phyloP scores from a whole-genome alignment of 257 asterid species.

The Plectranthus barbatus region DNA sequence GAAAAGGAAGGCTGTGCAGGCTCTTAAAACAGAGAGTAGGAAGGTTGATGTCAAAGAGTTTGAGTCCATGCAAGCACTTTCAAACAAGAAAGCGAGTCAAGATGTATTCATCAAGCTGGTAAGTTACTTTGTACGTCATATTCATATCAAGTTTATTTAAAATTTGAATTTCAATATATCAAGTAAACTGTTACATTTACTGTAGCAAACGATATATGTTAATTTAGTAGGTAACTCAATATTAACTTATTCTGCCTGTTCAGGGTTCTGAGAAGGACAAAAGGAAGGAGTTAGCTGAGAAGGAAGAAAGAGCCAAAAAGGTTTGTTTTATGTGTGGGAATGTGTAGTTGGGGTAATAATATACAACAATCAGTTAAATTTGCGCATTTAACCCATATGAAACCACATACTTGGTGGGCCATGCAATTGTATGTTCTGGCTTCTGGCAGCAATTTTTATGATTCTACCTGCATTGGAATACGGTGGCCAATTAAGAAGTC shows the following conservation, averaged over 20 bases:
- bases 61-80: conserved; percentile 71
- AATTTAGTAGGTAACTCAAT: neutral
- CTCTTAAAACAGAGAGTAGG: conserved; percentile 71
- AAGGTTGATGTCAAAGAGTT: conserved; percentile 72
- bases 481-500: neutral
- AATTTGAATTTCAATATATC: neutral
- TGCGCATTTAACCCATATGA: too few relatives aligned
- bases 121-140: neutral
- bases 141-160: neutral
- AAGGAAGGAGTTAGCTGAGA: conserved; percentile 67
- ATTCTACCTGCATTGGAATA: neutral
- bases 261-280: conserved; percentile 80
- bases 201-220: neutral
- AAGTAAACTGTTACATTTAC: neutral
- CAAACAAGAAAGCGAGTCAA: conserved; percentile 62
- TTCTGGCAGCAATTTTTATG: neutral
- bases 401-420: neutral
- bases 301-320: conserved; percentile 81
- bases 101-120: conserved; percentile 83
- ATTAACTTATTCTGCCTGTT: neutral
- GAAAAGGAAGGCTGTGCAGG: conserved; percentile 65
- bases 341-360: too few relatives aligned
- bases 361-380: too few relatives aligned
- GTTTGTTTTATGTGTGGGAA: conserved; percentile 20
- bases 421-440: neutral